phyloP scores from a whole-genome alignment of 2,329 filamentous ascomycete species.

The Tothia fuscella region DNA sequence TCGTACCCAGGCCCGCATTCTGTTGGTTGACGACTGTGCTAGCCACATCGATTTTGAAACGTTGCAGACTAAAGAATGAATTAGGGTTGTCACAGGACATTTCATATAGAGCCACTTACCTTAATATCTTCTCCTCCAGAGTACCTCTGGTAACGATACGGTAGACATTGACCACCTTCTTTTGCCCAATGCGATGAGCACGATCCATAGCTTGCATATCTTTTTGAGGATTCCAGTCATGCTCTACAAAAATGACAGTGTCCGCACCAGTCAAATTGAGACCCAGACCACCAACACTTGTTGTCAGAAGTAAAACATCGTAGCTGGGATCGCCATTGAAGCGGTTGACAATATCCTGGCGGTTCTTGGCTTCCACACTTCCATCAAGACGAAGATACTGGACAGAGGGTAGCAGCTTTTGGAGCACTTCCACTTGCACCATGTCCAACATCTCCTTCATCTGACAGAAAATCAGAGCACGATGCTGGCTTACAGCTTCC shows the following conservation, averaged over 20 bases:
- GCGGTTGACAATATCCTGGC: constrained; percentile 96
- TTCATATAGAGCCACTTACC: constrained; percentile 34
- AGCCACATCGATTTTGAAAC: constrained; percentile 98
- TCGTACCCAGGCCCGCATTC: constrained; percentile 84
- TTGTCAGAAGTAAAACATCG: constrained; percentile 85
- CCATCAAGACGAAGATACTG: constrained; percentile 93
- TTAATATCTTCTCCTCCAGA: constrained; percentile 94
- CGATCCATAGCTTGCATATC: constrained; percentile 98
- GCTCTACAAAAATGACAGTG: constrained; percentile 98
- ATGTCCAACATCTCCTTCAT: constrained; percentile 99
- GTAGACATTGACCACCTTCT: constrained; percentile 99
- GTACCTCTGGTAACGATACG: constrained; percentile 92
- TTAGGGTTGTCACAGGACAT: constrained; percentile 13
- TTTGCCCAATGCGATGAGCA: constrained; percentile 94
- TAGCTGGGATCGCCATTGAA: constrained; percentile 98
- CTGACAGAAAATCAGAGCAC: constrained; percentile 93
- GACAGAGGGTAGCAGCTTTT: constrained; percentile 80
- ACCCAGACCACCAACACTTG: constrained; percentile 85
- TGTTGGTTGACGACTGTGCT: constrained; percentile 98
- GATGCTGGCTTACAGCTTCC: constrained; percentile 87
- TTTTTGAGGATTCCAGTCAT: constrained; percentile 99
- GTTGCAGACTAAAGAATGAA: constrained; percentile 57
- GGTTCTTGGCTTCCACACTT: constrained; percentile 79
- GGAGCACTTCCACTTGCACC: constrained; percentile 87
- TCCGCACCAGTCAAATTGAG: constrained; percentile 94